A percentile compares a stretch with the other conserved stretches of the same genome.
Conservation (phyloP, 2,329 filamentous ascomycete genomes). For the Aureobasidium subglaciale region DNA sequence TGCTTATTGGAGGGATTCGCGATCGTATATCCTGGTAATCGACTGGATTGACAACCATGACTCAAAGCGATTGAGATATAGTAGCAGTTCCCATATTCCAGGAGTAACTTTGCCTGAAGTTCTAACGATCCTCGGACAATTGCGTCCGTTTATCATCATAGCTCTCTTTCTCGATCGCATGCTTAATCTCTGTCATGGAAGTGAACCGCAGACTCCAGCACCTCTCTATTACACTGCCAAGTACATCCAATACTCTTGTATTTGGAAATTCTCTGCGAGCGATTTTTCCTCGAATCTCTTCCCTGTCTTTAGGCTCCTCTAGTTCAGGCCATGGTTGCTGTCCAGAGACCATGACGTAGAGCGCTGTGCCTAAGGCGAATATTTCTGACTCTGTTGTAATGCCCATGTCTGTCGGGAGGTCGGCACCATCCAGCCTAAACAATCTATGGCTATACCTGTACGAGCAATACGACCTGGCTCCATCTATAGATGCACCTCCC, state of each 20-base stretch:
- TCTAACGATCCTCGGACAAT: too few relatives aligned
- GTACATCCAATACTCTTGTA: not conserved
- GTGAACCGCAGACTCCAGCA: not conserved
- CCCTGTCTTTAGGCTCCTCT: not conserved
- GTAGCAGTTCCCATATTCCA: too few relatives aligned
- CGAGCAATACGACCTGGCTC: not conserved
- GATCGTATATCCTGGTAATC: too few relatives aligned
- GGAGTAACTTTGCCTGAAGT: too few relatives aligned
- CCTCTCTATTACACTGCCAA: not conserved
- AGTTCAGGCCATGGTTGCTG: conserved; percentile 2
- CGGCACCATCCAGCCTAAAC: not conserved
- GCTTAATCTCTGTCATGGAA: not conserved
- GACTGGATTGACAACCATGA: too few relatives aligned
- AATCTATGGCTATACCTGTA: not conserved
- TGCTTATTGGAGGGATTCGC: too few relatives aligned
- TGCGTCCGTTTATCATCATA: too few relatives aligned
- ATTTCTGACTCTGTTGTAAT: not conserved
- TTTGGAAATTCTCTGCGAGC: not conserved
- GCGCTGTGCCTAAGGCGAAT: not conserved
- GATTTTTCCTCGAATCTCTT: not conserved
- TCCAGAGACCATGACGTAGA: not conserved
- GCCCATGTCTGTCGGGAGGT: not conserved
- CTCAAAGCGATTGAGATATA: too few relatives aligned
- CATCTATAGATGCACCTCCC: conserved; percentile 17
- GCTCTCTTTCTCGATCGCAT: not conserved